Percentiles rank a stretch among this genome's conserved stretches.
Evolutionary conservation across 495 filamentous ascomycete species (phyloP).

Genomic region (Articulospora tetracladia): DNA sequence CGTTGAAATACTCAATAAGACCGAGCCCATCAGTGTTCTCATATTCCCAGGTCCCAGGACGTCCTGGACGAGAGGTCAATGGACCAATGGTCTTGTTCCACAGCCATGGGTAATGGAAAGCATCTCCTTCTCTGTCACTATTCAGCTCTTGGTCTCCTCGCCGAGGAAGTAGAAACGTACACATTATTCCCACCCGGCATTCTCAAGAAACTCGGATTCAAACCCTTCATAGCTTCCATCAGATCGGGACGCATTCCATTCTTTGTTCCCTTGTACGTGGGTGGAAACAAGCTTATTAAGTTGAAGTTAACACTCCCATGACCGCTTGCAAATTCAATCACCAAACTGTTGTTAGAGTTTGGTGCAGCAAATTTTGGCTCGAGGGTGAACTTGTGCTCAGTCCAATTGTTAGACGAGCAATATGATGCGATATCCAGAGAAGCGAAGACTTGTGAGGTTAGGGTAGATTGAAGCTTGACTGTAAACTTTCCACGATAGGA

Average conservation of each 20-base stretch:
- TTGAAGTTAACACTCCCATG: constrained; percentile 44
- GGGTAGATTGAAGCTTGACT: constrained; percentile 30
- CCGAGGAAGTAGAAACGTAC: not conserved
- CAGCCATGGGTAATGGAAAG: constrained; percentile 38
- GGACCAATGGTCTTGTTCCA: constrained; percentile 57
- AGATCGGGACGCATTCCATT: constrained; percentile 51
- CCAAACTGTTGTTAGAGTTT: constrained; percentile 44
- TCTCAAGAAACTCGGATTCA: constrained; percentile 45
- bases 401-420: constrained; percentile 28
- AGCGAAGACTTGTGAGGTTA: constrained; percentile 33
- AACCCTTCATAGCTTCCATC: constrained; percentile 37
- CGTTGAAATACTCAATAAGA: constrained; percentile 19
- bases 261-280: constrained; percentile 43
- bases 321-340: constrained; percentile 40
- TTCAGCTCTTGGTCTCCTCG: constrained; percentile 2
- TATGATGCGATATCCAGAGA: constrained; percentile 33
- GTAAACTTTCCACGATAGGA: constrained; percentile 28
- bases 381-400: constrained; percentile 33
- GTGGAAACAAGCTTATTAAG: constrained; percentile 50
- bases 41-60: constrained; percentile 48
- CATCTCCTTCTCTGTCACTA: constrained; percentile 31
- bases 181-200: constrained; percentile 53
- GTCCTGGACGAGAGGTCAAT: constrained; percentile 44
- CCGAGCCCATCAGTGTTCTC: constrained; percentile 51
- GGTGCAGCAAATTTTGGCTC: constrained; percentile 36